Conservation (phyloP, 192 early-diverging fungal genomes). For the Chytriomyces sp. region DNA sequence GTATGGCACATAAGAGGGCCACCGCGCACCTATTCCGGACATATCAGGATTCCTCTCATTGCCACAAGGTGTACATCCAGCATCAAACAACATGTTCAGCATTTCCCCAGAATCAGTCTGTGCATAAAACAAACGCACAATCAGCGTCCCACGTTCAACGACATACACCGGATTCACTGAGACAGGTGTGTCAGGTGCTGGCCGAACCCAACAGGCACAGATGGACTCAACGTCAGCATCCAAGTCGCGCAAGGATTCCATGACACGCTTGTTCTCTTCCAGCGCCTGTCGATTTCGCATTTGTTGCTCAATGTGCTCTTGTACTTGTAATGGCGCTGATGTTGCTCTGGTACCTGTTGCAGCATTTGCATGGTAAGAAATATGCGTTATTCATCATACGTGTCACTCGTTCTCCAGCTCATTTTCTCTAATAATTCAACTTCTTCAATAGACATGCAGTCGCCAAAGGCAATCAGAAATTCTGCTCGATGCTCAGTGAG, state of each 20-base stretch:
- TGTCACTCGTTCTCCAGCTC: not conserved
- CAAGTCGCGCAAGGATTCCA: not conserved
- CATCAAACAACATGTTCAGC: no score
- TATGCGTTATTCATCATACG: not conserved
- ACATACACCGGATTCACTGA: not conserved
- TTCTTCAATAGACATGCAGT: not conserved
- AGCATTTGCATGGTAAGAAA: not conserved
- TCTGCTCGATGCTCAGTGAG: not conserved
- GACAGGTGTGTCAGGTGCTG: constrained; percentile 4
- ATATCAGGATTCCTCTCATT: no score
- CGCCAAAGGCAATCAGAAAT: not conserved
- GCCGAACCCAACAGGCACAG: not conserved
- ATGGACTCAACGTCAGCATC: constrained; percentile 7
- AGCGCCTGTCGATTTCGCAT: not conserved
- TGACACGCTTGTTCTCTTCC: not conserved
- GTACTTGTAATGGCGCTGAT: not conserved
- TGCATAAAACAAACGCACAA: not conserved
- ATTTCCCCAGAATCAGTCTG: not conserved
- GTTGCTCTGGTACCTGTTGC: not conserved
- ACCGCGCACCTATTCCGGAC: not conserved
- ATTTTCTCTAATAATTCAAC: not conserved
- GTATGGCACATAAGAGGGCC: not conserved
- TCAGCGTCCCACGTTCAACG: not conserved
- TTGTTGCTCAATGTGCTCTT: not conserved
- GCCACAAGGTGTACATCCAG: no score